Conservation (phyloP, 2,329 filamentous ascomycete genomes). For the Botryotinia convoluta region DNA sequence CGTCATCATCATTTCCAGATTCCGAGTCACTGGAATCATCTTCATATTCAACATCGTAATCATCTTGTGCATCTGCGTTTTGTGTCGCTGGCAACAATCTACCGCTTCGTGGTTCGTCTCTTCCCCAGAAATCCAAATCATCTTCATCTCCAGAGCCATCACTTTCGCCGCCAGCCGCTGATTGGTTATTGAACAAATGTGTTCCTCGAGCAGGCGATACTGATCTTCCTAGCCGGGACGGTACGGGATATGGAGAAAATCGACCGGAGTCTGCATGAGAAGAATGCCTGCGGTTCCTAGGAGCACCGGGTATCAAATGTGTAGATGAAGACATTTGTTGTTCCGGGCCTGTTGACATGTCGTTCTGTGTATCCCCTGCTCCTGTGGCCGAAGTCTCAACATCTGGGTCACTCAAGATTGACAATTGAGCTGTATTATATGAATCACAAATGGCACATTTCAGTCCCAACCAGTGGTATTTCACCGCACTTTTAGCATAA, state of each 20-base stretch:
- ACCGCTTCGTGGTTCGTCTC: constrained; percentile 43
- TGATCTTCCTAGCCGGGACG: constrained; percentile 37
- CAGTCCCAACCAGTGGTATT: constrained; percentile 91
- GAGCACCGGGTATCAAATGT: constrained; percentile 17
- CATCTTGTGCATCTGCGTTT: constrained; percentile 35
- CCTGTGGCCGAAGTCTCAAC: constrained; percentile 26
- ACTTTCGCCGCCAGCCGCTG: constrained; percentile 44
- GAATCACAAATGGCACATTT: constrained; percentile 76
- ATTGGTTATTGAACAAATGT: constrained; percentile 32
- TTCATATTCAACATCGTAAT: constrained; percentile 42
- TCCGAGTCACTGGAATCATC: constrained; percentile 25
- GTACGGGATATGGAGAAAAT: constrained; percentile 31
- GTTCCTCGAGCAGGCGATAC: constrained; percentile 37
- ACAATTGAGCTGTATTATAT: constrained; percentile 67
- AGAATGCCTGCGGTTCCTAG: constrained; percentile 36
- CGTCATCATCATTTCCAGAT: constrained; percentile 36
- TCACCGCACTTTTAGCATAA: constrained; percentile 77
- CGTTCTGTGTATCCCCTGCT: constrained; percentile 28
- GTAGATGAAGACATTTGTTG: constrained; percentile 23
- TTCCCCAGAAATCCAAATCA: constrained; percentile 48
- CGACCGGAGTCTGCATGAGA: constrained; percentile 29
- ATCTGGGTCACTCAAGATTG: constrained; percentile 51
- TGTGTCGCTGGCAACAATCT: constrained; percentile 33
- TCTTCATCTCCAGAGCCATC: constrained; percentile 50
- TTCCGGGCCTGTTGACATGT: constrained; percentile 23